Conservation (phyloP, 2,329 filamentous ascomycete species). For the Aspergillus aculeatinus region DNA sequence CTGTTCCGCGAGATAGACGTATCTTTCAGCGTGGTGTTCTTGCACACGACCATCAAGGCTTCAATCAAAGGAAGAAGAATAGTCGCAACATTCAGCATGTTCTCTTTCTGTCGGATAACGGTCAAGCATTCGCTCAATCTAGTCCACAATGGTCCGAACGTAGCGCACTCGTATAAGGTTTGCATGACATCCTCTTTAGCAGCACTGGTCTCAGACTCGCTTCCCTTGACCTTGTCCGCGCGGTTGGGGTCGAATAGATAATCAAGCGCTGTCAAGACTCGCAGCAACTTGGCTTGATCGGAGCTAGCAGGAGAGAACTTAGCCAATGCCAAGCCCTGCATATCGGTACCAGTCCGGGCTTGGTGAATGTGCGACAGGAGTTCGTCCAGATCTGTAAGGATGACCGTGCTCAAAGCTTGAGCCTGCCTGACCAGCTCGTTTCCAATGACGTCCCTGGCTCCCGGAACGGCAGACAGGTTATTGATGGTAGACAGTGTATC, state of each 20-base stretch:
- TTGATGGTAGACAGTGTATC: slow-evolving; percentile 99
- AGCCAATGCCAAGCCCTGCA: slow-evolving; percentile 87
- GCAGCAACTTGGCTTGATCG: slow-evolving; percentile 91
- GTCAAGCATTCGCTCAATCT: slow-evolving; percentile 86
- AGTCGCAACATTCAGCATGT: slow-evolving; percentile 95
- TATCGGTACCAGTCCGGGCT: slow-evolving; percentile 85
- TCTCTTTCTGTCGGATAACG: slow-evolving; percentile 86
- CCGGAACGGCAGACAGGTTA: slow-evolving; percentile 89
- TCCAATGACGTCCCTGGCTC: slow-evolving; percentile 87
- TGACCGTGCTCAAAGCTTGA: slow-evolving; percentile 77
- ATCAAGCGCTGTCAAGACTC: slow-evolving; percentile 89
- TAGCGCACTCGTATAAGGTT: slow-evolving; percentile 84
- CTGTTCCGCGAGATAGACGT: slow-evolving; percentile 50
- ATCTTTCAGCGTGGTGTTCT: slow-evolving; percentile 85
- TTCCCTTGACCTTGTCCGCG: slow-evolving; percentile 51
- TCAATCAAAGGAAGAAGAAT: slow-evolving; percentile 94
- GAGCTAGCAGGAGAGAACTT: slow-evolving; percentile 96
- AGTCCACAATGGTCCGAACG: slow-evolving; percentile 87
- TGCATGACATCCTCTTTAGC: slow-evolving; percentile 83
- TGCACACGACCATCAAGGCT: slow-evolving; percentile 98
- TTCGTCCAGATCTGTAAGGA: slow-evolving; percentile 79
- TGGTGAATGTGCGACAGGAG: slow-evolving; percentile 82
- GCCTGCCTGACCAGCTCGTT: slow-evolving; percentile 87
- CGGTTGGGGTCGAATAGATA: slow-evolving; percentile 87
- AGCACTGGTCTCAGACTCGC: slow-evolving; percentile 53